Conservation (phyloP, 202 grass and related monocot species). For the Digitaria exilis region DNA sequence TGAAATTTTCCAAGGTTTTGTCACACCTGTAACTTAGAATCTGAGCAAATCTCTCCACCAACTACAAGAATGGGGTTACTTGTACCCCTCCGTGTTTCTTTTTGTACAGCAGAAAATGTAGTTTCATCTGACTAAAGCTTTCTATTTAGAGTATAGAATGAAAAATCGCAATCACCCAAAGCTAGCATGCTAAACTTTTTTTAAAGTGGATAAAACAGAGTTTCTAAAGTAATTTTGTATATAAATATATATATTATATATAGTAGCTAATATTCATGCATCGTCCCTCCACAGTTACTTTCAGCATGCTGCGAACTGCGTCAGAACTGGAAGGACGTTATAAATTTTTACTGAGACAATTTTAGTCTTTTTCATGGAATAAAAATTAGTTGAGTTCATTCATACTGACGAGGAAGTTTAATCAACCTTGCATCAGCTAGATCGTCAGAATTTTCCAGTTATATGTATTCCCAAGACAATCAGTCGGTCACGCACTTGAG, state of each 20-base stretch:
- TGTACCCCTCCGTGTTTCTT: not conserved
- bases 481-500: not conserved
- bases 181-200: not conserved
- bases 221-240: slow-evolving; percentile 8
- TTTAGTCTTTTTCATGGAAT: not conserved
- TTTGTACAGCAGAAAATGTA: slow-evolving; percentile 30
- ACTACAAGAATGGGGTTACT: slow-evolving; percentile 17
- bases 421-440: not conserved
- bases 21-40: slow-evolving; percentile 56
- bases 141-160: not conserved
- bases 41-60: slow-evolving; percentile 43
- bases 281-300: not conserved
- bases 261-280: not conserved
- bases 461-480: not conserved
- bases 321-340: not conserved
- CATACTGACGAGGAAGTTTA: not conserved
- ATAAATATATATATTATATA: too few relatives aligned
- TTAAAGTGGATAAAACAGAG: not conserved
- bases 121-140: slow-evolving; percentile 18
- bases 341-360: not conserved
- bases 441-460: not conserved
- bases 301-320: not conserved
- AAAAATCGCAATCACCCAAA: not conserved
- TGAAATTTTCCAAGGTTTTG: slow-evolving; percentile 33
- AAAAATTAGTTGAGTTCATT: not conserved